Evolutionary conservation across 148 eudicot species (phyloP).

Genomic region (Oxyria digyna): DNA sequence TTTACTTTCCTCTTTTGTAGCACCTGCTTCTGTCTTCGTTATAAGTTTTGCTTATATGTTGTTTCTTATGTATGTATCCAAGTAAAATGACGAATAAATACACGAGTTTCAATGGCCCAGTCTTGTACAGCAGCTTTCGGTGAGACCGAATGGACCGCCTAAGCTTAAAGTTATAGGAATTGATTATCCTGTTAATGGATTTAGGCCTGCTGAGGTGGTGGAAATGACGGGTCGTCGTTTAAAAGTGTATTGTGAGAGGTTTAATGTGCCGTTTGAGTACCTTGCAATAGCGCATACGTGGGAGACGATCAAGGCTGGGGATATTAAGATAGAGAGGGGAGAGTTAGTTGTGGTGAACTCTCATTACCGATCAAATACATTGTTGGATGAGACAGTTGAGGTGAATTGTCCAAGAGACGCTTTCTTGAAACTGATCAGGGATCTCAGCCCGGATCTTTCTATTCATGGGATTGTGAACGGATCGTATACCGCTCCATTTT

Average conservation of each 20-base stretch:
- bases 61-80: too few species aligned
- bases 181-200: conserved; percentile 10
- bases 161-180: conserved; percentile 9
- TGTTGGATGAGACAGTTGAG: conserved; percentile 26
- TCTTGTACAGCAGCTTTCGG: conserved; percentile 12
- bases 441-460: conserved; percentile 25
- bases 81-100: too few species aligned
- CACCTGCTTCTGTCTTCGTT: too few species aligned
- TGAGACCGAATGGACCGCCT: conserved; percentile 6
- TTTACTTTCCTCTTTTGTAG: too few species aligned
- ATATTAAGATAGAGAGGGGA: conserved; percentile 12
- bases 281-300: conserved; percentile 9
- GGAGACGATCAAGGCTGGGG: conserved; percentile 6
- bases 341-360: conserved; percentile 31
- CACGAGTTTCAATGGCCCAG: conserved; percentile 25
- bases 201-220: conserved; percentile 10
- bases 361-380: conserved; percentile 17
- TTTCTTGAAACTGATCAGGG: conserved; percentile 26
- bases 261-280: conserved; percentile 13
- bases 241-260: conserved; percentile 10
- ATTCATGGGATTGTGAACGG: conserved; percentile 30
- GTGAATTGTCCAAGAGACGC: conserved; percentile 28
- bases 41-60: too few species aligned
- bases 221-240: conserved; percentile 9
- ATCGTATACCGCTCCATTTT: conserved; percentile 23